Percentiles rank a stretch among this genome's conserved stretches.
Evolutionary conservation across 2,329 filamentous ascomycete species (phyloP).

Genomic region (Annulohypoxylon truncatum): DNA sequence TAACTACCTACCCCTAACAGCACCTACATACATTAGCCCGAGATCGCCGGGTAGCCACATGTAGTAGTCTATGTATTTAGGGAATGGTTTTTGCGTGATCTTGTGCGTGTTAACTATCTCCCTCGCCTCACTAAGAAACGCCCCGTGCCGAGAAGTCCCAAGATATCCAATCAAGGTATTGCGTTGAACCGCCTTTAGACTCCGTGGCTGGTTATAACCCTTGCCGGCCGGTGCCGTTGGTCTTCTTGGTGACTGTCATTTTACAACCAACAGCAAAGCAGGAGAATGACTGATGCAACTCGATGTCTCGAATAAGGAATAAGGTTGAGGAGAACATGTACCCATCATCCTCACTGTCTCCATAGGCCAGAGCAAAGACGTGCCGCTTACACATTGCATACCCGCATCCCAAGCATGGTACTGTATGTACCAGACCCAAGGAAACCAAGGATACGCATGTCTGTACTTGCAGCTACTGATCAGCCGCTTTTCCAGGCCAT

Average conservation of each 20-base stretch:
- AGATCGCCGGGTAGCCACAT: conserved; percentile 28
- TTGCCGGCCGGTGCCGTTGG: conserved; percentile 22
- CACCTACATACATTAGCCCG: conserved; percentile 29
- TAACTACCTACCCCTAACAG: conserved; percentile 10
- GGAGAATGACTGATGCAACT: conserved; percentile 14
- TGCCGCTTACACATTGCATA: conserved; percentile 40
- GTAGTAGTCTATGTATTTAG: conserved; percentile 1
- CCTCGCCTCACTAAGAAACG: background rate
- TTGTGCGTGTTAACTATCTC: conserved; percentile 6
- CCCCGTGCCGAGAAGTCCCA: background rate
- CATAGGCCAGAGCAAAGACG: conserved; percentile 20
- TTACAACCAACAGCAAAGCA: conserved; percentile 24
- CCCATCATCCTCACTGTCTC: background rate
- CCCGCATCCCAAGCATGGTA: conserved; percentile 34
- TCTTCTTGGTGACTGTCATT: background rate
- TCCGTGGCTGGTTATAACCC: conserved; percentile 10
- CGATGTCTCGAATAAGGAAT: conserved; percentile 2
- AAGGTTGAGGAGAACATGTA: background rate
- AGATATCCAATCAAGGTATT: background rate
- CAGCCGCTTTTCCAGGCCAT: conserved; percentile 32
- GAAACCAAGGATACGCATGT: conserved; percentile 34
- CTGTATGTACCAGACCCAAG: conserved; percentile 31
- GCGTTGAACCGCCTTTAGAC: background rate
- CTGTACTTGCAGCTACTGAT: conserved; percentile 37
- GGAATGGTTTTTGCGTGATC: conserved; percentile 12